Evolutionary conservation across 768 basidiomycete species (phyloP).

Genomic region (Pleurotus salmoneostramineus): DNA sequence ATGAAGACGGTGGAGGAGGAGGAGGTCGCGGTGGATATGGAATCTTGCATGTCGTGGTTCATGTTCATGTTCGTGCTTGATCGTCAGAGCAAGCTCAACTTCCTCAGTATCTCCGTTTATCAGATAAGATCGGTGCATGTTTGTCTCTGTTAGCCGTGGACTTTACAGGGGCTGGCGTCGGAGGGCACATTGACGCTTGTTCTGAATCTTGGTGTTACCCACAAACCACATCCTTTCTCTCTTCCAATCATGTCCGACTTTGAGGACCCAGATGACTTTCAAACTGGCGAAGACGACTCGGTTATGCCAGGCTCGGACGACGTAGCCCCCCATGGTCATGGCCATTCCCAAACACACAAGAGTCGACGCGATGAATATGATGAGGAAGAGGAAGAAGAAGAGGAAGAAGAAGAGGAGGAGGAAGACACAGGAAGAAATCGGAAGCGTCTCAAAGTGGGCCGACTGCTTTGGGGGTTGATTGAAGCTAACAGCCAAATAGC

Average conservation of each 20-base stretch:
- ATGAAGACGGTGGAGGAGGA: constrained; percentile 5
- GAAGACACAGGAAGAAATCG: constrained; percentile 41
- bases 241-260: constrained; percentile 43
- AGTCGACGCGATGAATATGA: constrained; percentile 31
- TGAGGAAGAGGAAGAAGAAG: constrained; percentile 49
- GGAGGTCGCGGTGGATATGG: neutral
- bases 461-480: neutral
- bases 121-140: constrained; percentile 1
- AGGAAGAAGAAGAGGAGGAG: constrained; percentile 56
- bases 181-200: too few species aligned
- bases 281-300: constrained; percentile 29
- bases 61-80: neutral
- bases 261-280: constrained; percentile 27
- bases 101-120: neutral
- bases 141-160: neutral
- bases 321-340: constrained; percentile 13
- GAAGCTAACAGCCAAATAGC: constrained; percentile 29
- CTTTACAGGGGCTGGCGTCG: neutral
- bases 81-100: neutral
- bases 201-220: neutral
- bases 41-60: constrained; percentile 6
- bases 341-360: constrained; percentile 19
- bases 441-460: constrained; percentile 60
- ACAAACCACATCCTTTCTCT: neutral
- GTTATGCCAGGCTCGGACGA: constrained; percentile 22